Evolutionary conservation across 148 eudicot genomes (phyloP).

Genomic region (Diospyros lotus): DNA sequence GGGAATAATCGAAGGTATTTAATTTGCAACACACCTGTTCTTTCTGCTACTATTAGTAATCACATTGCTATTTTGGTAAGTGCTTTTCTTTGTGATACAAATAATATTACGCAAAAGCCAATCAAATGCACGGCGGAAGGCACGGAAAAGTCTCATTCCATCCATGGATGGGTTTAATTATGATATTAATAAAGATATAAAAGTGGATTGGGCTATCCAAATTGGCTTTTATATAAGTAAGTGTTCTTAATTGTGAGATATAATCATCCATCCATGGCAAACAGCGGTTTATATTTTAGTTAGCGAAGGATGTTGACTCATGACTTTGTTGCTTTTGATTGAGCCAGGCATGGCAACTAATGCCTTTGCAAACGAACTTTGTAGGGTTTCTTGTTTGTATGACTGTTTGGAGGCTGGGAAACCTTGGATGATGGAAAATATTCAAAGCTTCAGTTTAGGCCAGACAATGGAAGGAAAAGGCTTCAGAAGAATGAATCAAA

Average conservation of each 20-base stretch:
- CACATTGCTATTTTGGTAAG: background rate
- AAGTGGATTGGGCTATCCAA: too few relatives aligned
- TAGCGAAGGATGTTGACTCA: background rate
- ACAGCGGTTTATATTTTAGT: background rate
- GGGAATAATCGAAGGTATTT: conserved; percentile 9
- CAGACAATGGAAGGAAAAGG: too few relatives aligned
- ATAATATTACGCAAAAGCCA: background rate
- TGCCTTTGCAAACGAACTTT: background rate
- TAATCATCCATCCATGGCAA: too few relatives aligned
- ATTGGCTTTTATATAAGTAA: too few relatives aligned
- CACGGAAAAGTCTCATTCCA: too few relatives aligned
- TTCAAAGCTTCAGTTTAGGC: too few relatives aligned
- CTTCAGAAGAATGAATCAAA: too few relatives aligned
- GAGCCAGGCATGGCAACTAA: background rate
- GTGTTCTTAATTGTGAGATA: too few relatives aligned
- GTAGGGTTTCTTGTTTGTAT: conserved; percentile 14
- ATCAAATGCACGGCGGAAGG: too few relatives aligned
- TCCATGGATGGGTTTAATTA: too few relatives aligned
- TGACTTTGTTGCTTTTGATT: background rate
- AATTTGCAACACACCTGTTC: background rate
- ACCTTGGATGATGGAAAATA: background rate
- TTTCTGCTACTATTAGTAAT: background rate
- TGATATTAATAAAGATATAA: too few relatives aligned
- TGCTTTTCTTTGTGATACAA: background rate
- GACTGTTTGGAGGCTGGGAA: conserved; percentile 1